Conservation (phyloP, 345 rosid genomes). For the Brassica carinata region DNA sequence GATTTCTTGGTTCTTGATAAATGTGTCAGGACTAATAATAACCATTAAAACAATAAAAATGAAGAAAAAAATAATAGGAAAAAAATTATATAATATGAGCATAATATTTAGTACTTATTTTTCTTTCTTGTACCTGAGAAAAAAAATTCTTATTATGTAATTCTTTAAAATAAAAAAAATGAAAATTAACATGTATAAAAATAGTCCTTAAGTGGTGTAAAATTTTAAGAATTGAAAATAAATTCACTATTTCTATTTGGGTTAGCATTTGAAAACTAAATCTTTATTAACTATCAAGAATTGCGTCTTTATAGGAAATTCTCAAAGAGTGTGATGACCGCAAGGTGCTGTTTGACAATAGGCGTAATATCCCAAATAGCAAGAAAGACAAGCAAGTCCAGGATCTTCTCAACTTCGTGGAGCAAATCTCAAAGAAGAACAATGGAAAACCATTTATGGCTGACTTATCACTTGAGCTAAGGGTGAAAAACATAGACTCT, state of each 20-base stretch:
- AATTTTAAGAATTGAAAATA: no score
- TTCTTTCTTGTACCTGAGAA: no score
- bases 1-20: no score
- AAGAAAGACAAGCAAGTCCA: constrained; percentile 34
- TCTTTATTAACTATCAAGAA: neutral
- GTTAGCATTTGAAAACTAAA: neutral
- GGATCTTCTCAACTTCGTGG: constrained; percentile 33
- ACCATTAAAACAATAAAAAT: no score
- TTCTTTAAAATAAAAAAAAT: no score
- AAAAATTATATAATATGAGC: no score
- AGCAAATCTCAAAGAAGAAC: constrained; percentile 30
- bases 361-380: neutral
- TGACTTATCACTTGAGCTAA: constrained; percentile 36
- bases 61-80: no score
- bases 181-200: no score
- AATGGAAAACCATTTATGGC: constrained; percentile 31
- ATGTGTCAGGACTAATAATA: no score
- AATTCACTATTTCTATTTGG: neutral
- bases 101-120: no score
- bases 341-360: constrained; percentile 40
- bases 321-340: constrained; percentile 33
- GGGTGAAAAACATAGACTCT: constrained; percentile 5
- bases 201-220: no score
- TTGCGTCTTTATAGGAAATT: constrained; percentile 23
- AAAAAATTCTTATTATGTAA: no score